Conservation (phyloP, 148 eudicot genomes). For the Rhododendron ferrugineum region DNA sequence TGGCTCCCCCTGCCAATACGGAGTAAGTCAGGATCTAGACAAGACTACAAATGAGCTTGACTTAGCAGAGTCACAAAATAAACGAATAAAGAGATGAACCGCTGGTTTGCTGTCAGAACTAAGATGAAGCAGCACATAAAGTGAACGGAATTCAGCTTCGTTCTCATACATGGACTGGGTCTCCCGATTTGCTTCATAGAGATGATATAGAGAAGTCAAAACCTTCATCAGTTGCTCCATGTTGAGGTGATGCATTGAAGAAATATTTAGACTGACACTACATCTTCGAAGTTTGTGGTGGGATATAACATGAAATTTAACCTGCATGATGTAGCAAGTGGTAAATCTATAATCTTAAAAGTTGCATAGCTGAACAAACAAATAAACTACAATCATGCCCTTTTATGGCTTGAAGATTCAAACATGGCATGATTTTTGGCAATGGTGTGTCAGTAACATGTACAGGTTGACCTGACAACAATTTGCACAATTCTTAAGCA, state of each 20-base stretch:
- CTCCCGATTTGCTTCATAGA: slow-evolving; percentile 61
- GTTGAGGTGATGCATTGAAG: slow-evolving; percentile 69
- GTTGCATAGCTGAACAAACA: neutral
- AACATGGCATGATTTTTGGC: neutral
- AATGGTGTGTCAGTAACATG: neutral
- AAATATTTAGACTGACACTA: slow-evolving; percentile 28
- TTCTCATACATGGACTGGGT: slow-evolving; percentile 36
- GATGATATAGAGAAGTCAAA: slow-evolving; percentile 54
- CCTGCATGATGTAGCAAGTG: slow-evolving; percentile 33
- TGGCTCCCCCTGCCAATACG: slow-evolving; percentile 55
- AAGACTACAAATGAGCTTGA: neutral
- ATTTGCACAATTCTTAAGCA: neutral
- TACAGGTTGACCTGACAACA: neutral
- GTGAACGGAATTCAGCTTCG: slow-evolving; percentile 81
- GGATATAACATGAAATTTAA: slow-evolving; percentile 70
- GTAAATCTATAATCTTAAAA: neutral
- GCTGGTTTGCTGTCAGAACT: slow-evolving; percentile 49
- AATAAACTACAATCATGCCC: neutral
- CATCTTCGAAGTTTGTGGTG: slow-evolving; percentile 67
- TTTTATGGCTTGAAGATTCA: neutral
- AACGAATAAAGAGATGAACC: slow-evolving; percentile 28
- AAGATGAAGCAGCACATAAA: slow-evolving; percentile 80
- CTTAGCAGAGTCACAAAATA: neutral
- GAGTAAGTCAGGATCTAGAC: slow-evolving; percentile 4
- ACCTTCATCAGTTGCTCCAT: slow-evolving; percentile 84